Evolutionary conservation across 108 stramenopile species (phyloP).

Genomic region (Bacterosira constricta): DNA sequence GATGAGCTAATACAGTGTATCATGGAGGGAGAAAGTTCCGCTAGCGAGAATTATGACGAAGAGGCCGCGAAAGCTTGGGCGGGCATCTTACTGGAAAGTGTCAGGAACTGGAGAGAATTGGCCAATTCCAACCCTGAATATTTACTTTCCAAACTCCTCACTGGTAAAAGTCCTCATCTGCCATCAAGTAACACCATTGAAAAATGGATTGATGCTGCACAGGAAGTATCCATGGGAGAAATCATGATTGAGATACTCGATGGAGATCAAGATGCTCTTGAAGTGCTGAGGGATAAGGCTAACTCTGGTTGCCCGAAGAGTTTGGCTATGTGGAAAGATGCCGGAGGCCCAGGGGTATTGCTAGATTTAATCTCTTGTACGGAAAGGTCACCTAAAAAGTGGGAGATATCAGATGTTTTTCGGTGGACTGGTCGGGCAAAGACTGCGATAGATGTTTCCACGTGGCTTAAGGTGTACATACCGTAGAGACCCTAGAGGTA

Average conservation of each 20-base stretch:
- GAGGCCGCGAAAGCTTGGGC: conserved; percentile 32
- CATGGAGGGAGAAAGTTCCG: conserved; percentile 5
- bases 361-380: conserved; percentile 16
- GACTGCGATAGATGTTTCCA: conserved; percentile 3
- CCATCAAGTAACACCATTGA: conserved; percentile 37
- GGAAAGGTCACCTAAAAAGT: background rate
- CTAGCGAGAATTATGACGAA: background rate
- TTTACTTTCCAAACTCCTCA: conserved; percentile 10
- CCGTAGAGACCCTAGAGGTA: background rate
- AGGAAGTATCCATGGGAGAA: conserved; percentile 68
- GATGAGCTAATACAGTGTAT: conserved; percentile 82
- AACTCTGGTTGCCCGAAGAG: conserved; percentile 74
- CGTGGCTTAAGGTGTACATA: conserved; percentile 32
- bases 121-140: conserved; percentile 56
- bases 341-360: conserved; percentile 48
- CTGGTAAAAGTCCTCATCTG: conserved; percentile 1
- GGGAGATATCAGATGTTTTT: conserved; percentile 18
- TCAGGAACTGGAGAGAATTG: conserved; percentile 78
- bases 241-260: conserved; percentile 88
- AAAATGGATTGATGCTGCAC: conserved; percentile 74
- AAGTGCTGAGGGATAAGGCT: conserved; percentile 56
- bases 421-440: conserved; percentile 32
- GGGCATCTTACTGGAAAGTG: background rate
- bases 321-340: conserved; percentile 60
- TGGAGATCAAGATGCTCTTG: conserved; percentile 62